Conservation (phyloP, 2,329 filamentous ascomycete species). For the Gnomoniopsis sp. region DNA sequence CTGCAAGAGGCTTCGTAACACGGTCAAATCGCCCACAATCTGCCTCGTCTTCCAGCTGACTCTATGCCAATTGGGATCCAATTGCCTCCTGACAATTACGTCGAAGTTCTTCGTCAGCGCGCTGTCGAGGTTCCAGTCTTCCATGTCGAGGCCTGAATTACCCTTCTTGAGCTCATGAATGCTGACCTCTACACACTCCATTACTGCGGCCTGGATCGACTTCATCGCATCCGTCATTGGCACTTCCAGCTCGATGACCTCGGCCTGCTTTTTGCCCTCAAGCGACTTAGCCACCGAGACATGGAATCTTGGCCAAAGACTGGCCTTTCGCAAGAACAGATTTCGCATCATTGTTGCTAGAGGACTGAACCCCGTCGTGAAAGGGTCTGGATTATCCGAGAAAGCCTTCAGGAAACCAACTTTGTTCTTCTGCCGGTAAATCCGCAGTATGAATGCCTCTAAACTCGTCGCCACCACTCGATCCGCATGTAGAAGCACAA, state of each 20-base stretch:
- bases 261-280: slow-evolving; percentile 87
- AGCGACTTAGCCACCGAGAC: slow-evolving; percentile 83
- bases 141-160: slow-evolving; percentile 88
- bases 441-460: slow-evolving; percentile 91
- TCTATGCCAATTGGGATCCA: slow-evolving; percentile 96
- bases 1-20: slow-evolving; percentile 79
- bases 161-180: slow-evolving; percentile 91
- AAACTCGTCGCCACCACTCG: slow-evolving; percentile 79
- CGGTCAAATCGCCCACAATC: slow-evolving; percentile 84
- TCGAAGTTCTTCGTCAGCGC: slow-evolving; percentile 92
- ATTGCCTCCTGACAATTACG: slow-evolving; percentile 77
- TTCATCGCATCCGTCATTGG: slow-evolving; percentile 94
- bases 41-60: slow-evolving; percentile 93
- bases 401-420: slow-evolving; percentile 92
- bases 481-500: slow-evolving; percentile 87
- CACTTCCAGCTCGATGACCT: slow-evolving; percentile 95
- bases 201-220: slow-evolving; percentile 87
- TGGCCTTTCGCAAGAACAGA: slow-evolving; percentile 82
- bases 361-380: slow-evolving; percentile 83
- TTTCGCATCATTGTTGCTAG: slow-evolving; percentile 89
- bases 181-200: slow-evolving; percentile 94
- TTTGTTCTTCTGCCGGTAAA: slow-evolving; percentile 94
- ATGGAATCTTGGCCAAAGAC: slow-evolving; percentile 92
- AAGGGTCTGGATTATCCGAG: slow-evolving; percentile 88
- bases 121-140: slow-evolving; percentile 94